Conservation (phyloP, 1,139 yeast species). For the Diutina scorzettiae region DNA sequence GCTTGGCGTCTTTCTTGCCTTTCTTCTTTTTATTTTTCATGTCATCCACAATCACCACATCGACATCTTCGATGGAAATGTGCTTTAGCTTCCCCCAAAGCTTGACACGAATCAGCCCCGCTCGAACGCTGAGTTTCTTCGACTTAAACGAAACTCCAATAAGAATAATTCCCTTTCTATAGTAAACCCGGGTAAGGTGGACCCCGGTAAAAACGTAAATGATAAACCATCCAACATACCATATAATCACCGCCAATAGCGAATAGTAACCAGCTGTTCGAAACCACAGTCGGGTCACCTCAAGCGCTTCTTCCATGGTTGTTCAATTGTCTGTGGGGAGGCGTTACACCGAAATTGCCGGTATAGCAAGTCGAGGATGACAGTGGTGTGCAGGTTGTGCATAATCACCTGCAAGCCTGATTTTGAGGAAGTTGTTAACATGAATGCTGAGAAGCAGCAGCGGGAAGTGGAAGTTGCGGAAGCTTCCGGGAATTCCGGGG, state of each 20-base stretch:
- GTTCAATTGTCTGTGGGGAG: too few relatives aligned
- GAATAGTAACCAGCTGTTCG: background rate
- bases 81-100: constrained; percentile 30
- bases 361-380: too few relatives aligned
- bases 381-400: too few relatives aligned
- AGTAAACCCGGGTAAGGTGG: constrained; percentile 20
- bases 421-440: too few relatives aligned
- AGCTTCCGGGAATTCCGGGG: too few relatives aligned
- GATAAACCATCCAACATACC: constrained; percentile 9
- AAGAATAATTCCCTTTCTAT: constrained; percentile 31
- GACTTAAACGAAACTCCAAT: constrained; percentile 18
- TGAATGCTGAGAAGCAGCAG: too few relatives aligned
- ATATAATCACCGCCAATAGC: background rate
- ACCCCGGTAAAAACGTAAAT: constrained; percentile 17
- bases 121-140: constrained; percentile 10
- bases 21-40: background rate
- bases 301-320: too few relatives aligned
- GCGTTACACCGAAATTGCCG: too few relatives aligned
- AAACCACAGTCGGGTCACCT: too few relatives aligned
- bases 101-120: constrained; percentile 20
- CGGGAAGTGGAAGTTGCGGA: too few relatives aligned
- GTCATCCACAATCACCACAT: constrained; percentile 9
- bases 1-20: constrained; percentile 9
- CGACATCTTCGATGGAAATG: constrained; percentile 20
- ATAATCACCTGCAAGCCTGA: too few relatives aligned